Evolutionary conservation across 225 moss, liverwort and hornwort species (phyloP).

Genomic region (Polytrichum formosum): DNA sequence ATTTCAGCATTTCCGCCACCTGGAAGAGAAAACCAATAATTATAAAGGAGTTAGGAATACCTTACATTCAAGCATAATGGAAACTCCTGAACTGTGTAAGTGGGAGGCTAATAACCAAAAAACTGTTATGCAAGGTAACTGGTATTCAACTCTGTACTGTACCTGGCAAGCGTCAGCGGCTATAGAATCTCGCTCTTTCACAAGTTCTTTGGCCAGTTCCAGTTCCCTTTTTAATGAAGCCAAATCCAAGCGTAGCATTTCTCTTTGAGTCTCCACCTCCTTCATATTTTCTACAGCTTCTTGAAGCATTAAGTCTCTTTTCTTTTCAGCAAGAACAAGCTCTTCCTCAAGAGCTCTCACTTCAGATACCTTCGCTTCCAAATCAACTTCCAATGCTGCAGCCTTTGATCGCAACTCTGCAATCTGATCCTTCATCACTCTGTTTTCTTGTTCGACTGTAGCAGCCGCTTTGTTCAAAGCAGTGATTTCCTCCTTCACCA

Average conservation of each 20-base stretch:
- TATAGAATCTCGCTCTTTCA: slow-evolving; percentile 8
- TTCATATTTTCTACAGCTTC: slow-evolving; percentile 20
- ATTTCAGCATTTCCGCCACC: slow-evolving; percentile 6
- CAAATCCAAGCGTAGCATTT: slow-evolving; percentile 17
- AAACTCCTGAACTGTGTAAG: no score
- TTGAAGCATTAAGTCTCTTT: slow-evolving; percentile 22
- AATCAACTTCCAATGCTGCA: slow-evolving; percentile 20
- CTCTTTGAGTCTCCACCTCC: slow-evolving; percentile 19
- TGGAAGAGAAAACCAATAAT: background rate
- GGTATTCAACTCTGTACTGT: background rate
- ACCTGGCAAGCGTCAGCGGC: slow-evolving; percentile 11
- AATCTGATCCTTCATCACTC: slow-evolving; percentile 22
- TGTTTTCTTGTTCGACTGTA: slow-evolving; percentile 20
- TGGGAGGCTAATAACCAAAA: no score
- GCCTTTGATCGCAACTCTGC: slow-evolving; percentile 28
- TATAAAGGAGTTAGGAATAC: no score
- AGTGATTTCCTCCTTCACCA: slow-evolving; percentile 13
- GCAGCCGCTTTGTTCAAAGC: slow-evolving; percentile 15
- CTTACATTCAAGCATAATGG: no score
- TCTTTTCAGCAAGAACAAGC: slow-evolving; percentile 17
- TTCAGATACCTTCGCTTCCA: slow-evolving; percentile 16
- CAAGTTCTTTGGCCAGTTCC: slow-evolving; percentile 17
- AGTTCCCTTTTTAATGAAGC: slow-evolving; percentile 15
- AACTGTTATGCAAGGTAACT: no score
- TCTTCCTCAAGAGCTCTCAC: slow-evolving; percentile 21